Evolutionary conservation across 352 stramenopile genomes (phyloP), one percentile per base, ranked within the genome.

Genomic region (Phytophthora kernoviae): DNA sequence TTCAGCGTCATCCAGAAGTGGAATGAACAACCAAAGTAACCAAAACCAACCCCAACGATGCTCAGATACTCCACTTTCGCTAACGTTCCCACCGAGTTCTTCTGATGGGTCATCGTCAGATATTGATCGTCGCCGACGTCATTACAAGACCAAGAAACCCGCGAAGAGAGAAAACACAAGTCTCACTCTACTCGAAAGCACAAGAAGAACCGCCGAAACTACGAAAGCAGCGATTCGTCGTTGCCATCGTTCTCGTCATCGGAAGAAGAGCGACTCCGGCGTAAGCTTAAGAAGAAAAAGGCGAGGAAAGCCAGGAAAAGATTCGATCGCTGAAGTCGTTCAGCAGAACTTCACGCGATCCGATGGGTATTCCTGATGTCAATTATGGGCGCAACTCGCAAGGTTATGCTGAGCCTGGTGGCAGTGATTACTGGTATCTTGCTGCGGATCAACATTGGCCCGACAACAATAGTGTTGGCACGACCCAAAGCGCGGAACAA

Each of bases 211-310:
- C 45, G 57, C 46, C 45, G 53, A 2, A 37, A 59, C 36, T 68
- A 65, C 30, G 63, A 68, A 4, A 68, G 58, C 32, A 60, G 54
- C 33, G 55, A 64, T 56, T 68, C 56, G 18, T 58, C 56, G 15
- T 66, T 37, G 14, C 32, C 41, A 15, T 41, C 44, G 10, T 59
- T 63, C 4, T 70, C 56, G 22, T 68, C 63, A 17, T 68, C 58
- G 11, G 52, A 68, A 49, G 64, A 73, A 24, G 58, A 73, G 40
- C 58, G 53, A 1, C 42, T 56, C 11, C 17, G 37, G 4, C 57
- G 57, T 0, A 71, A 63, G 12, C 32, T 71, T 21, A 58, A 67
- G 51, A 62, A 67, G 20, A 70, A 46, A 17, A 51, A 63, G 37
- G 24, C 26, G n/a, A 57, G 34, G 39, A 63, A 71, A 44, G 26